Conservation (phyloP, 2,329 filamentous ascomycete species). For the Alternaria metachromatica region DNA sequence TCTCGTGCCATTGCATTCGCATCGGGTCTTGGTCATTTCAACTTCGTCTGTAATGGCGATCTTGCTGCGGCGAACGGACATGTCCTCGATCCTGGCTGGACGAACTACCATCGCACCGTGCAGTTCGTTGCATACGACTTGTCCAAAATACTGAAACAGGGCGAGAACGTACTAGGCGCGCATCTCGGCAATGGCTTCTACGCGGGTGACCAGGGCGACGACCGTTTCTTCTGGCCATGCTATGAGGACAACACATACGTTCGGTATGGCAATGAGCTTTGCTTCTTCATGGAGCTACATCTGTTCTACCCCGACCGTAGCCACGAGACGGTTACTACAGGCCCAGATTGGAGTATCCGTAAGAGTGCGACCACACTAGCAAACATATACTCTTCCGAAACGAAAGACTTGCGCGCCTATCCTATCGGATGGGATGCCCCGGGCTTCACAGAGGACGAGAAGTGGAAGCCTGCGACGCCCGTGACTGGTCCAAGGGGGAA, state of each 20-base stretch:
- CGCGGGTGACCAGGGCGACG: constrained; percentile 51
- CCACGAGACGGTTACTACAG: constrained; percentile 47
- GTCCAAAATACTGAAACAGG: constrained; percentile 39
- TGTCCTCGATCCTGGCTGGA: constrained; percentile 47
- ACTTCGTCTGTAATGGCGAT: constrained; percentile 47
- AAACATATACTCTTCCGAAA: constrained; percentile 53
- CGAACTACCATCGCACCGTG: constrained; percentile 51
- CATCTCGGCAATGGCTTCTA: constrained; percentile 55
- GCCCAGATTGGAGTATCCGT: constrained; percentile 48
- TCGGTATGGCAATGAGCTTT: constrained; percentile 45
- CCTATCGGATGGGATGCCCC: constrained; percentile 42
- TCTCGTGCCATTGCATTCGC: constrained; percentile 46
- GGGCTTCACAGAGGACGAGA: constrained; percentile 32
- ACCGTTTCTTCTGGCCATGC: constrained; percentile 54
- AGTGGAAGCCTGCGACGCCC: constrained; percentile 47
- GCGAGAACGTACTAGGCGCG: constrained; percentile 47
- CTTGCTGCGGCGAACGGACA: constrained; percentile 42
- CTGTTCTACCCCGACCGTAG: constrained; percentile 48
- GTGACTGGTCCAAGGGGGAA: constrained; percentile 51
- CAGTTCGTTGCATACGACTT: constrained; percentile 56
- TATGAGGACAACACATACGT: constrained; percentile 53
- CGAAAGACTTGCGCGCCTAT: constrained; percentile 46
- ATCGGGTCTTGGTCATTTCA: constrained; percentile 52
- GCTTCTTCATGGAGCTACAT: constrained; percentile 52
- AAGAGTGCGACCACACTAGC: constrained; percentile 51